Evolutionary conservation across 441 rosid species (phyloP).

Genomic region (Populus tomentosa): DNA sequence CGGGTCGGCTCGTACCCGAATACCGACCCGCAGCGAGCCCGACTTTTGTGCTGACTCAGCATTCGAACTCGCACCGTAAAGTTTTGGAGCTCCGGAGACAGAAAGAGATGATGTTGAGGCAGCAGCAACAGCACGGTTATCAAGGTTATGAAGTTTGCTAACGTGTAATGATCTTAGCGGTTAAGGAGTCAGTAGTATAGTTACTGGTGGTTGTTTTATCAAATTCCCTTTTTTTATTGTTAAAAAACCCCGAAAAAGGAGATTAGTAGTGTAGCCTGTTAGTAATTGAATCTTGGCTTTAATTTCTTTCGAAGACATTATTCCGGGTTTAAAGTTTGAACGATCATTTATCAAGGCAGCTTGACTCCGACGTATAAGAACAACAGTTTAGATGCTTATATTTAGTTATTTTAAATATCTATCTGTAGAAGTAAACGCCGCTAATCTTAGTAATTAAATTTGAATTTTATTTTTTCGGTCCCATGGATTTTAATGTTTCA

Average conservation of each 20-base stretch:
- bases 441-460: no score
- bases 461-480: no score
- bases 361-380: no score
- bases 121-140: constrained; percentile 18
- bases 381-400: no score
- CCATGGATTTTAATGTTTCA: no score
- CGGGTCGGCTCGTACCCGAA: constrained; percentile 84
- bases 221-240: background rate
- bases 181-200: background rate
- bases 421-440: no score
- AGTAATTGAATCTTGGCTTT: no score
- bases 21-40: constrained; percentile 92
- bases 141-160: constrained; percentile 41
- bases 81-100: constrained; percentile 85
- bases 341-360: no score
- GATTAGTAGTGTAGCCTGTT: no score
- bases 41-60: constrained; percentile 68
- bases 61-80: constrained; percentile 89
- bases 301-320: no score
- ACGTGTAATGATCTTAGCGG: constrained; percentile 26
- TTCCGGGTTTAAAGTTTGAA: no score
- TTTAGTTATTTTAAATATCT: no score
- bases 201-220: background rate
- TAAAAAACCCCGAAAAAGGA: background rate
- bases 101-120: constrained; percentile 48